Conservation (phyloP, 2,329 filamentous ascomycete genomes). For the Sporothrix sp. region DNA sequence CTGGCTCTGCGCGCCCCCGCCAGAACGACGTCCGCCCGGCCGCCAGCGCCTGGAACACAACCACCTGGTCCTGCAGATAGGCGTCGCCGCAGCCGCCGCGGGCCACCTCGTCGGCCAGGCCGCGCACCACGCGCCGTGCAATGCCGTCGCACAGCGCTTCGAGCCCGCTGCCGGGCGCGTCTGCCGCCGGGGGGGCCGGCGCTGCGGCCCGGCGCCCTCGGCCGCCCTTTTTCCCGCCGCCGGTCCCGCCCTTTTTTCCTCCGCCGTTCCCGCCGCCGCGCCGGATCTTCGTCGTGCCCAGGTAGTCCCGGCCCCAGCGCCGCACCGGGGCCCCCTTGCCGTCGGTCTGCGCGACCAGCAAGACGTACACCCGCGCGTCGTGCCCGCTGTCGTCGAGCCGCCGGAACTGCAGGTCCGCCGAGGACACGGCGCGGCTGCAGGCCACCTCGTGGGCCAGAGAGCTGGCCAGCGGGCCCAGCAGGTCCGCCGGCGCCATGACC, state of each 20-base stretch:
- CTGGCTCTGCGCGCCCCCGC: no score
- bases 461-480: conserved; percentile 33
- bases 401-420: conserved; percentile 31
- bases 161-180: background rate
- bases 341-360: conserved; percentile 45
- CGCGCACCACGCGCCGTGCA: conserved; percentile 30
- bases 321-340: background rate
- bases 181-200: background rate
- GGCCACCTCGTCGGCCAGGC: conserved; percentile 36
- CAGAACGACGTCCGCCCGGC: conserved; percentile 41
- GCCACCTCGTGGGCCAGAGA: conserved; percentile 28
- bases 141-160: conserved; percentile 19
- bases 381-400: conserved; percentile 42
- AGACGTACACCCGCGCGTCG: conserved; percentile 42
- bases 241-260: conserved; percentile 2
- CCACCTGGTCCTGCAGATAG: conserved; percentile 51
- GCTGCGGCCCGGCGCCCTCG: background rate
- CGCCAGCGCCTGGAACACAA: conserved; percentile 50
- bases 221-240: background rate
- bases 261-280: conserved; percentile 3
- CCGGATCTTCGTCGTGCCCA: conserved; percentile 9
- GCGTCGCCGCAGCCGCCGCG: conserved; percentile 41
- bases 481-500: conserved; percentile 38
- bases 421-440: background rate
- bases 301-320: conserved; percentile 39